Evolutionary conservation across 2,329 filamentous ascomycete genomes (phyloP).

Genomic region (Fonsecaea pedrosoi): DNA sequence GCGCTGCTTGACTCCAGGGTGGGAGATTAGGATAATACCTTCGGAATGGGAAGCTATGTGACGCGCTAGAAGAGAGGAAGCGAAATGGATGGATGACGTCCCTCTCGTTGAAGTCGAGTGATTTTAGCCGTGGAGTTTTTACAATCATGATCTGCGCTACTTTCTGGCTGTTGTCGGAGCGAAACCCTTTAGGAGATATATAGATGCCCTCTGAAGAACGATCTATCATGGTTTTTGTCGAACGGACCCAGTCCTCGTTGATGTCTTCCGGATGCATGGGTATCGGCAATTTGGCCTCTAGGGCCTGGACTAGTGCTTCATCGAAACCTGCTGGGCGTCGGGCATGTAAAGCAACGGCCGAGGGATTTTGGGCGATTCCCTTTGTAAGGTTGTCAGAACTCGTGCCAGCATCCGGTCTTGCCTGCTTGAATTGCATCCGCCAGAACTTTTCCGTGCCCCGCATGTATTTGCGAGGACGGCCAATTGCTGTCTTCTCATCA

Average conservation of each 20-base stretch:
- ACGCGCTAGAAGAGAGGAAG: constrained; percentile 36
- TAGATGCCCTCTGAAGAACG: constrained; percentile 48
- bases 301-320: constrained; percentile 33
- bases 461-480: constrained; percentile 40
- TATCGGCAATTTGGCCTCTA: constrained; percentile 35
- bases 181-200: constrained; percentile 44
- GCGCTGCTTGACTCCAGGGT: background rate
- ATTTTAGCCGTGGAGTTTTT: constrained; percentile 30
- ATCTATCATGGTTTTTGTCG: constrained; percentile 33
- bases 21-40: constrained; percentile 18
- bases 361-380: constrained; percentile 35
- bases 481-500: constrained; percentile 14
- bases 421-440: constrained; percentile 35
- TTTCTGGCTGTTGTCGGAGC: constrained; percentile 15
- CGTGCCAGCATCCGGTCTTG: constrained; percentile 15
- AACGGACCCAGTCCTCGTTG: constrained; percentile 36
- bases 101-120: constrained; percentile 40
- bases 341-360: constrained; percentile 31
- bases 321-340: constrained; percentile 38
- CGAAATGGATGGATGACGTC: constrained; percentile 23
- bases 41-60: constrained; percentile 35
- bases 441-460: constrained; percentile 41
- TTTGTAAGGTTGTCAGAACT: background rate
- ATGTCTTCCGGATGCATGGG: constrained; percentile 34
- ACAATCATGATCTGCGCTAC: constrained; percentile 35